Evolutionary conservation across 345 rosid genomes (phyloP).

Genomic region (Salix brachista): DNA sequence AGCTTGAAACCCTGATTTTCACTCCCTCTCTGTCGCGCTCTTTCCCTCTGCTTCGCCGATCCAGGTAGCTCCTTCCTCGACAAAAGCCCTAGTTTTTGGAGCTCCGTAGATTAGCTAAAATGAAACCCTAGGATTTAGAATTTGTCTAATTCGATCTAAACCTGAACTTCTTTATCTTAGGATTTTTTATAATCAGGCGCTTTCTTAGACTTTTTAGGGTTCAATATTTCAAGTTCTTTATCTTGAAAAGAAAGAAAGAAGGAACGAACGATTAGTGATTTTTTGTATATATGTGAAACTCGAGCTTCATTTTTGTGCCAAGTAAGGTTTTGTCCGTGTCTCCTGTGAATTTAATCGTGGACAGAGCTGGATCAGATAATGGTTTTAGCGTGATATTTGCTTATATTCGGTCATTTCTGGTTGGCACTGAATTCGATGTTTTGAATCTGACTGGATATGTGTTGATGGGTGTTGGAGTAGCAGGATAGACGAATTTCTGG

Average conservation of each 20-base stretch:
- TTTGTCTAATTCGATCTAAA: neutral
- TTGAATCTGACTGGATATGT: constrained; percentile 1
- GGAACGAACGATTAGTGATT: neutral
- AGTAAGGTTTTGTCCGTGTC: neutral
- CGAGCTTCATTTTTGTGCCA: neutral
- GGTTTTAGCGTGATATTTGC: constrained; percentile 1
- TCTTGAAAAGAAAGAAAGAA: neutral
- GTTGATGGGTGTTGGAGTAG: neutral
- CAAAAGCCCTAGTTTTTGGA: constrained; percentile 12
- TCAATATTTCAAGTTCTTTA: neutral
- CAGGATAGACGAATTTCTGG: neutral
- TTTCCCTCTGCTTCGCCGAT: neutral
- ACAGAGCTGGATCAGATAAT: constrained; percentile 9
- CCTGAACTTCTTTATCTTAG: neutral
- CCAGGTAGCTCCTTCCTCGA: constrained; percentile 4
- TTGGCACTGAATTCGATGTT: neutral
- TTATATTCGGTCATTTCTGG: neutral
- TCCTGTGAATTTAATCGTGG: neutral
- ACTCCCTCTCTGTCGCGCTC: neutral
- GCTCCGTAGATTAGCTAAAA: neutral
- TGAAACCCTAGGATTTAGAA: constrained; percentile 1
- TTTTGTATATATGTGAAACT: neutral
- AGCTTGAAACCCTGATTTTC: constrained; percentile 7
- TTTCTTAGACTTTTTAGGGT: neutral
- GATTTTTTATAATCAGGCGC: neutral